Conservation (phyloP, 192 early-diverging fungal genomes). For the Coemansia sp. region DNA sequence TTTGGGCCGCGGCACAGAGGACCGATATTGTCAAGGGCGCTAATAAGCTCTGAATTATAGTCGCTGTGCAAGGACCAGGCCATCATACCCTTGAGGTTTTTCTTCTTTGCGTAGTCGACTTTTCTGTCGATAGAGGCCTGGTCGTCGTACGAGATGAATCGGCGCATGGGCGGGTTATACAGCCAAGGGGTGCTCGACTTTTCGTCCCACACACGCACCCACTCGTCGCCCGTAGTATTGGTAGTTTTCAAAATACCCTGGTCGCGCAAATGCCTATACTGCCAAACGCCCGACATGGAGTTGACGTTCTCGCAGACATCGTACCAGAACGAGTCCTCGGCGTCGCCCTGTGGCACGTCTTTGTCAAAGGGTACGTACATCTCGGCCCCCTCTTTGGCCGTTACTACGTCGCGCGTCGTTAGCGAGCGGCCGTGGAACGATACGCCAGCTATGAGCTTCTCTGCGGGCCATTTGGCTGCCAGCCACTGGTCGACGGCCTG, state of each 20-base stretch:
- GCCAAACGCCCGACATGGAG: conserved; percentile 61
- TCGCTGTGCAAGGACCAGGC: conserved; percentile 56
- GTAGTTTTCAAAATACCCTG: conserved; percentile 53
- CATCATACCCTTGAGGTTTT: conserved; percentile 67
- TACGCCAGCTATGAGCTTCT: conserved; percentile 63
- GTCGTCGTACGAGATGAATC: conserved; percentile 81
- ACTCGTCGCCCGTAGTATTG: conserved; percentile 53
- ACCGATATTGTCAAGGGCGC: conserved; percentile 22
- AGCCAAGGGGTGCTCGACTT: conserved; percentile 58
- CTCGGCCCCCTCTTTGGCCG: conserved; percentile 33
- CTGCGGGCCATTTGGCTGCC: conserved; percentile 59
- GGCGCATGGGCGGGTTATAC: conserved; percentile 58
- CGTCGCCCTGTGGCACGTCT: conserved; percentile 59
- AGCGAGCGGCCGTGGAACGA: conserved; percentile 62
- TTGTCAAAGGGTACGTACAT: conserved; percentile 47
- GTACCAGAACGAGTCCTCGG: conserved; percentile 49
- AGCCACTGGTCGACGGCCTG: conserved; percentile 58
- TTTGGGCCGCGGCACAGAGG: conserved; percentile 42
- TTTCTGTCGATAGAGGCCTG: conserved; percentile 63
- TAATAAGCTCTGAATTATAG: conserved; percentile 59
- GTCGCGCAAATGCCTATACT: conserved; percentile 59
- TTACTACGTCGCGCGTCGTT: conserved; percentile 44
- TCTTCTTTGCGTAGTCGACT: conserved; percentile 55
- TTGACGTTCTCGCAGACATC: conserved; percentile 49
- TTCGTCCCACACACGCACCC: conserved; percentile 60